Evolutionary conservation across 306 rosid species (phyloP).

Genomic region (Rubus idaeus): DNA sequence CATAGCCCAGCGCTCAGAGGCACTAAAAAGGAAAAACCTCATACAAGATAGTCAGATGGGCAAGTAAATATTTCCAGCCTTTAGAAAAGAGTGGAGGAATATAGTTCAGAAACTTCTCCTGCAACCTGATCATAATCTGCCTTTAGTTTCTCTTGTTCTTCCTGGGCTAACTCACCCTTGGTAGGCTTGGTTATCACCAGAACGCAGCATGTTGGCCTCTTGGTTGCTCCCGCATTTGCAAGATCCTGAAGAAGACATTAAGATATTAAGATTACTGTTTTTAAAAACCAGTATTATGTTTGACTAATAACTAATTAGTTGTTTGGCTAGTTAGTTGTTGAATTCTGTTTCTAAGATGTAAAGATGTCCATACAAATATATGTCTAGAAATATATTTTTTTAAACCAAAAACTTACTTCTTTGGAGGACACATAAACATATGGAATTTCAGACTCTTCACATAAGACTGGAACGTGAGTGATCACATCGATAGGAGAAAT

Average conservation of each 20-base stretch:
- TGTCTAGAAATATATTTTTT: background rate
- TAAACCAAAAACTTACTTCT: conserved; percentile 54
- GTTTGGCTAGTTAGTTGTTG: background rate
- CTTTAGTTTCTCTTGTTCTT: conserved; percentile 71
- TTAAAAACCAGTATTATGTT: background rate
- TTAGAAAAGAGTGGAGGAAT: conserved; percentile 63
- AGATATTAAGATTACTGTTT: background rate
- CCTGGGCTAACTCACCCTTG: conserved; percentile 67
- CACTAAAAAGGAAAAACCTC: background rate
- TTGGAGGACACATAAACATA: conserved; percentile 77
- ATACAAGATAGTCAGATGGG: background rate
- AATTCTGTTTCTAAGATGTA: background rate
- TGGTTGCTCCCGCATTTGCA: conserved; percentile 88
- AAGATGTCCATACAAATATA: background rate
- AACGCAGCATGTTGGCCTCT: conserved; percentile 98
- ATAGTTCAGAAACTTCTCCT: conserved; percentile 54
- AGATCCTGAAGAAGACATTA: conserved; percentile 60
- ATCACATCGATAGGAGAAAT: conserved; percentile 94
- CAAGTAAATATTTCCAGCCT: conserved; percentile 4
- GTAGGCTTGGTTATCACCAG: conserved; percentile 74
- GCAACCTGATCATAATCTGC: conserved; percentile 67
- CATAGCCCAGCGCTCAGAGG: conserved; percentile 10
- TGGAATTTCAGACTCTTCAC: conserved; percentile 84
- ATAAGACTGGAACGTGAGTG: conserved; percentile 84
- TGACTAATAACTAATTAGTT: background rate